Conservation (phyloP, 495 filamentous ascomycete species). For the Penicillium turbatum region DNA sequence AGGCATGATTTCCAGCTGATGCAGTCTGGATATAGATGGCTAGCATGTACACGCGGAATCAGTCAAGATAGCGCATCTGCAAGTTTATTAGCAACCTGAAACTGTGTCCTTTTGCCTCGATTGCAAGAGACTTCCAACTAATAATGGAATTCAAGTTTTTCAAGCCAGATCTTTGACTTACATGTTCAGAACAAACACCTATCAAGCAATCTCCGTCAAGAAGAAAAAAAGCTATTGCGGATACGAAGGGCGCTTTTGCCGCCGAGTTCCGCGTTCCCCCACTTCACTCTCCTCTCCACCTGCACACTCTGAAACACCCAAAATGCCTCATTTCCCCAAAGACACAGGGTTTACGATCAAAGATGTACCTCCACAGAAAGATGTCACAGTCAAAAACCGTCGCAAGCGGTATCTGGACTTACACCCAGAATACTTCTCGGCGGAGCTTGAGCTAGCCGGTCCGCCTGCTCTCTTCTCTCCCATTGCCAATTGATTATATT, state of each 20-base stretch:
- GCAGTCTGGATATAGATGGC: conserved; percentile 8
- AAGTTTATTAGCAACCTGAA: conserved; percentile 11
- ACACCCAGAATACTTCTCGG: conserved; percentile 61
- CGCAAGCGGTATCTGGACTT: conserved; percentile 60
- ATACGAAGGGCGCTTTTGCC: conserved; percentile 29
- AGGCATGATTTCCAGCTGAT: conserved; percentile 23
- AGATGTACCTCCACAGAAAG: conserved; percentile 14
- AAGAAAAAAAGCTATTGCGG: conserved; percentile 16
- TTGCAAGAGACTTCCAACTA: background rate
- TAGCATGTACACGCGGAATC: conserved; percentile 2
- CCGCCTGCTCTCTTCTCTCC: conserved; percentile 37
- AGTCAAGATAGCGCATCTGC: conserved; percentile 8
- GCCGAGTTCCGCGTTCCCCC: conserved; percentile 29
- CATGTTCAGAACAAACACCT: conserved; percentile 17
- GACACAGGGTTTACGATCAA: conserved; percentile 20
- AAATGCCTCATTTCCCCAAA: conserved; percentile 43
- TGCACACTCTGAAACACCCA: conserved; percentile 12
- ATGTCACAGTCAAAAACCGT: conserved; percentile 54
- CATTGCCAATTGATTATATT: conserved; percentile 13
- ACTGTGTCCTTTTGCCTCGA: conserved; percentile 5
- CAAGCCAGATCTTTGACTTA: conserved; percentile 15
- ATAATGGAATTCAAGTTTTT: background rate
- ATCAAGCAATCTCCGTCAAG: conserved; percentile 6
- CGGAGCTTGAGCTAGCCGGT: conserved; percentile 62
- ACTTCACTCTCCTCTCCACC: conserved; percentile 11